Evolutionary conservation across 495 filamentous ascomycete species (phyloP).

Genomic region (Daldinia loculata): DNA sequence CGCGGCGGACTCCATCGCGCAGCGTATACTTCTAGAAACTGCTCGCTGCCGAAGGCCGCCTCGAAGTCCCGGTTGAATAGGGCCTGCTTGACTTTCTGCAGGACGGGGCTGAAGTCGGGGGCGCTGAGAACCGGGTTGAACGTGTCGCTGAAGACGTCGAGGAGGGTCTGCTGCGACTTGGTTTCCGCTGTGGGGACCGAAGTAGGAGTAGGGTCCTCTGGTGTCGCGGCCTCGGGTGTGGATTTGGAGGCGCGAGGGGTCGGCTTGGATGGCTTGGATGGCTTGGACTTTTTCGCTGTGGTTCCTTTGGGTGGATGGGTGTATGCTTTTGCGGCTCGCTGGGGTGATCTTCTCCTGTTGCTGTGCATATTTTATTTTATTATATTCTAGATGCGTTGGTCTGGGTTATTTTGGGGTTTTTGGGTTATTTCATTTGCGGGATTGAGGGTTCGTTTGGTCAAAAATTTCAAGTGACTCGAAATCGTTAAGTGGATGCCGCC

Average conservation of each 20-base stretch:
- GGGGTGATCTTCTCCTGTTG: neutral
- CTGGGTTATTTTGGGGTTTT: neutral
- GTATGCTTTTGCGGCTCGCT: neutral
- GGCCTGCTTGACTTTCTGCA: constrained; percentile 84
- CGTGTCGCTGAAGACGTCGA: constrained; percentile 77
- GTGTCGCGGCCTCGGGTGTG: constrained; percentile 12
- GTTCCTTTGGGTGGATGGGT: neutral
- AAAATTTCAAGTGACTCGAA: neutral
- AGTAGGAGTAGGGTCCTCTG: constrained; percentile 38
- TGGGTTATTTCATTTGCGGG: neutral
- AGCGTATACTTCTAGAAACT: constrained; percentile 80
- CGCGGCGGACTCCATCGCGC: constrained; percentile 85
- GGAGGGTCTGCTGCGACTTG: constrained; percentile 72
- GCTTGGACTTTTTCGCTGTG: constrained; percentile 31
- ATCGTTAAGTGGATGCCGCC: neutral
- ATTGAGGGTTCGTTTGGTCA: neutral
- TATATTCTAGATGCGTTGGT: neutral
- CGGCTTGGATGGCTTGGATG: constrained; percentile 6
- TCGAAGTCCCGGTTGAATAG: constrained; percentile 86
- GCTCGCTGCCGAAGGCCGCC: constrained; percentile 74
- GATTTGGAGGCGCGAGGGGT: constrained; percentile 16
- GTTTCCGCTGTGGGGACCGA: constrained; percentile 16
- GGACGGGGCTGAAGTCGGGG: constrained; percentile 50
- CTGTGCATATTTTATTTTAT: neutral
- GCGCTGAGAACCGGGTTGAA: constrained; percentile 59